A percentile compares a stretch with the other conserved stretches of the same genome.
These are phyloP conservation scores for Beauveria varroae DNA, from an alignment of 2,329 filamentous ascomycete genomes.

Conservation along the genomic window DNA sequence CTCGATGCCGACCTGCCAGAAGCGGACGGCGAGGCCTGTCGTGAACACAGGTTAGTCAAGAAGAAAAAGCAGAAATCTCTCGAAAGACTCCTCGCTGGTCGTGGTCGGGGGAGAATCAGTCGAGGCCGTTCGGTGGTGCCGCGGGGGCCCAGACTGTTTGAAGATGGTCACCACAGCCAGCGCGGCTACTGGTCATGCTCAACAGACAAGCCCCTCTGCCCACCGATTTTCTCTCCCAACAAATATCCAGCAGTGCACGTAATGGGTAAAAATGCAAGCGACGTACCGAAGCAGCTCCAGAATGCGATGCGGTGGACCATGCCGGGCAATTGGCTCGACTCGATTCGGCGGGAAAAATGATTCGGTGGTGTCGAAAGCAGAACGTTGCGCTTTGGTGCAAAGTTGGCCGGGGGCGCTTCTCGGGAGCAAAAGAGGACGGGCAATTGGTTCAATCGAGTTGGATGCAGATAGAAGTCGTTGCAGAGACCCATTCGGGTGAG, in stretches of 20 bases:
- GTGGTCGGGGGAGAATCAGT: too few species aligned
- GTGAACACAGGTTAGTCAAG: background rate
- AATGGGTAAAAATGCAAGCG: conserved; percentile 2
- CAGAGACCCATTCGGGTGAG: background rate
- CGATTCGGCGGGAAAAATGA: background rate
- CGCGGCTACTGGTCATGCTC: background rate
- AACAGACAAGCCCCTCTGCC: background rate
- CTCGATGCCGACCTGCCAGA: conserved; percentile 97
- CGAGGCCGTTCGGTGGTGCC: too few species aligned
- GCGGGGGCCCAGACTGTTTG: too few species aligned
- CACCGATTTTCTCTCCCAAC: background rate
- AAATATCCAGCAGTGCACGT: background rate
- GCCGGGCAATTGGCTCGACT: conserved; percentile 21
- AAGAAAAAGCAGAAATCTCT: too few species aligned
- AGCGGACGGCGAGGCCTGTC: conserved; percentile 80
- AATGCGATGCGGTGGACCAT: conserved; percentile 65
- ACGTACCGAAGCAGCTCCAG: conserved; percentile 87
- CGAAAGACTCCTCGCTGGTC: too few species aligned
- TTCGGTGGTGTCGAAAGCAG: background rate
- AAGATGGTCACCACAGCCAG: too few species aligned
- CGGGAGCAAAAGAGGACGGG: background rate
- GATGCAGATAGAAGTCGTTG: background rate
- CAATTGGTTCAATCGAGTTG: background rate
- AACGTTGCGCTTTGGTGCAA: background rate
- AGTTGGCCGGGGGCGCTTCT: background rate